phyloP scores from a whole-genome alignment of 2,329 filamentous ascomycete genomes.

The Neoarthrinium moseri region DNA sequence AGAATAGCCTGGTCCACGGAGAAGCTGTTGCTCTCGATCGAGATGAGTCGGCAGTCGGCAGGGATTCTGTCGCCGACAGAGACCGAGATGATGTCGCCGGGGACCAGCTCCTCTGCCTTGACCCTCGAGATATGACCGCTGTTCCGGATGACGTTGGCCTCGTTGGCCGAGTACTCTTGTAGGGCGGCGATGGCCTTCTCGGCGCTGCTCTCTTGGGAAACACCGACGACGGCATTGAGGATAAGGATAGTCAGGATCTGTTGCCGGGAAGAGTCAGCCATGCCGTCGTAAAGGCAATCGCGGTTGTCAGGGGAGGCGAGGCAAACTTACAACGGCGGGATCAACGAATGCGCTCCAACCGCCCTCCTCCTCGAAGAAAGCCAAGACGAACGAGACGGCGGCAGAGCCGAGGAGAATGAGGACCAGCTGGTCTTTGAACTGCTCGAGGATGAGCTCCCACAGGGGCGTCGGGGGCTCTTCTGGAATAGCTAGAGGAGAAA shows the following conservation, averaged over 20 bases:
- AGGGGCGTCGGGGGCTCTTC: constrained; percentile 95
- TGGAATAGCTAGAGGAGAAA: constrained; percentile 47
- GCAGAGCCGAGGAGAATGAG: constrained; percentile 92
- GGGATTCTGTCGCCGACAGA: constrained; percentile 91
- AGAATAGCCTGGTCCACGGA: constrained; percentile 94
- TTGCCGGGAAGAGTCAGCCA: constrained; percentile 12
- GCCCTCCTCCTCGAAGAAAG: constrained; percentile 87
- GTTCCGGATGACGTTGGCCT: constrained; percentile 89
- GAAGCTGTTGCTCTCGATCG: constrained; percentile 97
- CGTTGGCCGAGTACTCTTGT: constrained; percentile 98
- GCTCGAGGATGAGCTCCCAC: constrained; percentile 95
- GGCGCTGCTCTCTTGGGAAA: constrained; percentile 97
- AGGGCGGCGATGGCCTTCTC: constrained; percentile 98
- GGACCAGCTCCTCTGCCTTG: constrained; percentile 96
- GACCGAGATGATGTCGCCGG: constrained; percentile 86
- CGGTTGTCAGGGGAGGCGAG: constrained; percentile 2
- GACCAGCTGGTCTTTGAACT: constrained; percentile 98
- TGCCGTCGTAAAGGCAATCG: not conserved
- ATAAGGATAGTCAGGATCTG: constrained; percentile 96
- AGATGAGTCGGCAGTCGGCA: constrained; percentile 86
- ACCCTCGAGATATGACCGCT: constrained; percentile 73
- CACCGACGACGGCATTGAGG: constrained; percentile 93
- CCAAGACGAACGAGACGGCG: constrained; percentile 88
- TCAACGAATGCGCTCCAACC: constrained; percentile 98
- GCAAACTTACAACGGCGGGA: constrained; percentile 76